Evolutionary conservation across 257 asterid genomes (phyloP).

Genomic region (Solanum etuberosum): DNA sequence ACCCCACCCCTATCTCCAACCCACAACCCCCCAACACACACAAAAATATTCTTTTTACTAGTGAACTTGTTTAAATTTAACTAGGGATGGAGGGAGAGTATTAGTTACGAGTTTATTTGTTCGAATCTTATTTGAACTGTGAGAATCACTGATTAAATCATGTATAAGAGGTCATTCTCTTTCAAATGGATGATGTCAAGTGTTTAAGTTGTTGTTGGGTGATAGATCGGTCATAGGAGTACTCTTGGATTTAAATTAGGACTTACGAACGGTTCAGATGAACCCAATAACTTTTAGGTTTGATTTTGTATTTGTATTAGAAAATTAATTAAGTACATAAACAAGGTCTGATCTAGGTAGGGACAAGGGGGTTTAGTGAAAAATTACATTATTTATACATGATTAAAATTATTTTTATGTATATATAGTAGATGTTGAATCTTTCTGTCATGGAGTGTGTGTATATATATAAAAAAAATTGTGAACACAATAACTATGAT

Average conservation of each 20-base stretch:
- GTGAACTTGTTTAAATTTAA: not conserved
- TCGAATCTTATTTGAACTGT: not conserved
- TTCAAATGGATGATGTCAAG: not conserved
- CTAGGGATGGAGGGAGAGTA: not conserved
- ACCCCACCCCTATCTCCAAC: not conserved
- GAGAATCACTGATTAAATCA: not conserved
- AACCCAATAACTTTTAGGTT: not conserved
- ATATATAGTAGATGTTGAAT: not conserved
- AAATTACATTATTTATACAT: too few relatives aligned
- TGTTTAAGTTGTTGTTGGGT: not conserved
- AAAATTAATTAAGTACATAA: not conserved
- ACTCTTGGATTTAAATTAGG: not conserved
- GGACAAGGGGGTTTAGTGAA: not conserved
- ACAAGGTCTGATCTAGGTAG: not conserved
- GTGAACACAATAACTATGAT: not conserved
- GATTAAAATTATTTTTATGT: too few relatives aligned
- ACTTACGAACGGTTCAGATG: not conserved
- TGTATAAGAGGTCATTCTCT: not conserved
- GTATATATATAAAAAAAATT: too few relatives aligned
- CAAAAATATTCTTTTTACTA: not conserved
- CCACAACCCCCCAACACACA: not conserved
- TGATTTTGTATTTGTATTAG: not conserved
- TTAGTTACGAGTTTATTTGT: not conserved
- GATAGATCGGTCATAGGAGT: not conserved
- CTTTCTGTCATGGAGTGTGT: not conserved